Evolutionary conservation across 1,284 basidiomycete species (phyloP).

Genomic region (Leccinum angustisporum): DNA sequence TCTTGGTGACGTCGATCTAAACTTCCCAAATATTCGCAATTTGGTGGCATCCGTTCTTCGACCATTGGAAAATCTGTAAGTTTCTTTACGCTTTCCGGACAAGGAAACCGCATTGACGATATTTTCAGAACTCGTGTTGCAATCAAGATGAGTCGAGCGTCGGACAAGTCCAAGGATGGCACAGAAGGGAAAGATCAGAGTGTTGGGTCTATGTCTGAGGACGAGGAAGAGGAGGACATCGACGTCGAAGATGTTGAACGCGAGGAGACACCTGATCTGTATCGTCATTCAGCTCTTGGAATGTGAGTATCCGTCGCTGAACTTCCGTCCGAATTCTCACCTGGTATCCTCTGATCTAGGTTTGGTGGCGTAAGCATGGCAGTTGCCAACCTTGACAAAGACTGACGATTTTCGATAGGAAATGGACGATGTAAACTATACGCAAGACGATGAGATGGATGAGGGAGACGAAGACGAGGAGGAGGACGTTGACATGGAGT

Average conservation of each 20-base stretch:
- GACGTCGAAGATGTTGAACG: slow-evolving; percentile 46
- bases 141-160: slow-evolving; percentile 91
- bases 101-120: slow-evolving; percentile 7
- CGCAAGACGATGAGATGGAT: slow-evolving; percentile 76
- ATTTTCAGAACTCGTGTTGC: slow-evolving; percentile 82
- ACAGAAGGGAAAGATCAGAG: slow-evolving; percentile 52
- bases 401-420: slow-evolving; percentile 48
- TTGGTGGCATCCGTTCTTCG: slow-evolving; percentile 85
- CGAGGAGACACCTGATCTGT: slow-evolving; percentile 90
- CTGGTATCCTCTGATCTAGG: slow-evolving; percentile 35
- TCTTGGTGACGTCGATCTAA: slow-evolving; percentile 91
- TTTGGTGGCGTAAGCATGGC: slow-evolving; percentile 72
- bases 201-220: slow-evolving; percentile 60
- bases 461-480: slow-evolving; percentile 80
- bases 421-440: slow-evolving; percentile 74
- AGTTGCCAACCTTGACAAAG: not conserved
- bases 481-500: slow-evolving; percentile 87
- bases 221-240: slow-evolving; percentile 62
- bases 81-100: slow-evolving; percentile 13
- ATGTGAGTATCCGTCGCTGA: slow-evolving; percentile 60
- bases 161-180: slow-evolving; percentile 68
- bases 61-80: slow-evolving; percentile 88
- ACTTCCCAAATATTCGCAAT: slow-evolving; percentile 89
- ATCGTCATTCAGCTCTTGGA: slow-evolving; percentile 94
- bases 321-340: not conserved